These are phyloP conservation scores for Zea luxurians DNA, from an alignment of 176 grass and related monocot species.

Conservation along the genomic window DNA sequence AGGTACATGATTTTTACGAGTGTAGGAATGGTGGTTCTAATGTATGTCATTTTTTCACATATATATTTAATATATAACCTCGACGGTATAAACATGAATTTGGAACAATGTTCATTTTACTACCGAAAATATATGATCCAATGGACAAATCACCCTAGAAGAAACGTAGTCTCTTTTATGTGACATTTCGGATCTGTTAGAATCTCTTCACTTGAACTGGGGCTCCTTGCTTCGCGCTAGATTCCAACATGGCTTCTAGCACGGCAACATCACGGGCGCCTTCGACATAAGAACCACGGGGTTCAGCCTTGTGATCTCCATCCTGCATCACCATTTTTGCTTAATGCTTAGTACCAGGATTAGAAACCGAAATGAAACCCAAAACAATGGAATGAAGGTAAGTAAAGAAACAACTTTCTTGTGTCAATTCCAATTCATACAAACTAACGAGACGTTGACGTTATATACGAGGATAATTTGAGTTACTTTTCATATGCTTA, in stretches of 20 bases:
- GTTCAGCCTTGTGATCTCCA: conserved; percentile 60
- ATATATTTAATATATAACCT: background rate
- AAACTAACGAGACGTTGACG: background rate
- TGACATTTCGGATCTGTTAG: conserved; percentile 20
- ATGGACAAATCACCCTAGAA: background rate
- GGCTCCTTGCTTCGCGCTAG: conserved; percentile 65
- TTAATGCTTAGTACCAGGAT: background rate
- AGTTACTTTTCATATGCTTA: background rate
- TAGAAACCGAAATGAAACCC: background rate
- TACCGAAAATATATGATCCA: background rate
- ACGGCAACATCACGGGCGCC: conserved; percentile 84
- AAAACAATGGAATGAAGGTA: background rate
- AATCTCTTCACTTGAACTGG: conserved; percentile 74
- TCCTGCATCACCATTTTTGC: conserved; percentile 47
- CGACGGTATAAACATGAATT: background rate
- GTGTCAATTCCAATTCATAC: background rate
- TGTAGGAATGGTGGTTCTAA: too few species aligned
- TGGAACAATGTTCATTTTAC: conserved; percentile 13
- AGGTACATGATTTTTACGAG: too few species aligned
- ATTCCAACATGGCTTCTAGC: conserved; percentile 93
- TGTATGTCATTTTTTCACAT: background rate
- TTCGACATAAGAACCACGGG: conserved; percentile 71
- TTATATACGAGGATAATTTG: background rate
- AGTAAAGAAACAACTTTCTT: background rate
- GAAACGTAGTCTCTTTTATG: background rate